Evolutionary conservation across 2,329 filamentous ascomycete genomes (phyloP), one percentile per base, ranked within the genome.

Genomic region (Penicillium palitans): DNA sequence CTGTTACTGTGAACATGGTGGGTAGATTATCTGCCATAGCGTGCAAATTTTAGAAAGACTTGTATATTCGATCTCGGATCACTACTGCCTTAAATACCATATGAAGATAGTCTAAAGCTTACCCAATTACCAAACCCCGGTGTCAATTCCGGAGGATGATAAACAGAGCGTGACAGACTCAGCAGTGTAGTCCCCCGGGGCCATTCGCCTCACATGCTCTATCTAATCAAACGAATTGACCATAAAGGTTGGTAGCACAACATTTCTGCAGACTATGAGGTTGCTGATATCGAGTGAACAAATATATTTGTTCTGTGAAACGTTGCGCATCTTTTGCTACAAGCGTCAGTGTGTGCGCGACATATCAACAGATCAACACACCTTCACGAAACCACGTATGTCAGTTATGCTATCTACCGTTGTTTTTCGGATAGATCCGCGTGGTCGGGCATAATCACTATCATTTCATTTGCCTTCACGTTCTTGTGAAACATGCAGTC

Each of bases 1-100:
- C 59, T 13, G 55, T 58, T 13, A 58, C 44, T 3, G 19, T 50
- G 27, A 61, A 61, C n/a, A 12, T 21, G 5, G 9, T n/a, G 4
- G n/a, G 37, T 21, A n/a, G 12, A 21, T 2, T 27, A 7, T 27
- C 25, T 27, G 25, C 25, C 25, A 8, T 27, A 9, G 25, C 25
- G 25, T 27, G 7, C n/a, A 6, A 19, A 40, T 6, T 40, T 19
- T 19, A 6, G 37, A 21, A 31, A 4, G 9, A 21, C 5, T 12
- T 21, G 2, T 21, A 40, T 21, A n/a, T 6, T 21, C 4, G n/a
- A 13, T 12, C n/a, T 6, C n/a, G 37, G 10, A 40, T 19, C n/a
- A 19, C n/a, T 6, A 12, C 9, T 2, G 19, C 37, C 6, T 40
- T 40, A 40, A 40, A 40, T 19, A 21, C 8, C 10, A 40, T 19